A percentile compares a stretch with the other conserved stretches of the same genome.
These are phyloP conservation scores for Fomitopsis pinicola DNA, from an alignment of 1,284 basidiomycete genomes.

Conservation along the genomic window DNA sequence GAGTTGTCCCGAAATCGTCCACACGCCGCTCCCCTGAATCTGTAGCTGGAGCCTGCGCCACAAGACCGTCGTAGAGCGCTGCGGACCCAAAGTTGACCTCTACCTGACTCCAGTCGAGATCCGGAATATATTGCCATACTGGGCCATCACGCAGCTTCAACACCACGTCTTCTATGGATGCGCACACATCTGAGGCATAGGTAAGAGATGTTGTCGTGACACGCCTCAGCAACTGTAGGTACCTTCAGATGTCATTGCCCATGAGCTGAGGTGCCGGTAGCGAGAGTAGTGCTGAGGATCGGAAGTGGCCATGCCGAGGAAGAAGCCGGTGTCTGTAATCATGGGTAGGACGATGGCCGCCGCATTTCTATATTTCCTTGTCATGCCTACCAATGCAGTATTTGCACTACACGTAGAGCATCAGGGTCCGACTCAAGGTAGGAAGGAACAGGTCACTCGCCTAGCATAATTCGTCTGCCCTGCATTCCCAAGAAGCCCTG, in stretches of 20 bases:
- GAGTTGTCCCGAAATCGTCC: not conserved
- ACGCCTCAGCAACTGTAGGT: too few species aligned
- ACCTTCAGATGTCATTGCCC: too few species aligned
- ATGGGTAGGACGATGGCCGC: constrained; percentile 31
- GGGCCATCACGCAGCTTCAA: too few species aligned
- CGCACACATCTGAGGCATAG: too few species aligned
- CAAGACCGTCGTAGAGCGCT: not conserved
- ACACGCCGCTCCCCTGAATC: too few species aligned
- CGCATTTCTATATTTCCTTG: constrained; percentile 25
- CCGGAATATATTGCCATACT: too few species aligned
- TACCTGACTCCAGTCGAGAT: too few species aligned
- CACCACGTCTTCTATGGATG: too few species aligned
- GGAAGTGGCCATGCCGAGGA: not conserved
- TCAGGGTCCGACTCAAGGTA: too few species aligned
- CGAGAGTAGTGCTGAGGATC: not conserved
- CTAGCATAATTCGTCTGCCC: constrained; percentile 38
- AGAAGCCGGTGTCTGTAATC: constrained; percentile 22
- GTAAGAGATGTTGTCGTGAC: too few species aligned
- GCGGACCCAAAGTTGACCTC: too few species aligned
- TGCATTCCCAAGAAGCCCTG: constrained; percentile 29
- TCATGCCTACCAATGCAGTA: constrained; percentile 26
- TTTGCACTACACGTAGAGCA: constrained; percentile 25
- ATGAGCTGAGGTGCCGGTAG: too few species aligned
- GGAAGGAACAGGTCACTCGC: constrained; percentile 14
- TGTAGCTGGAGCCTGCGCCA: not conserved